Evolutionary conservation across 1,284 basidiomycete species (phyloP), one percentile per base, ranked within the genome.

Genomic region (Neolentinus lepideus): DNA sequence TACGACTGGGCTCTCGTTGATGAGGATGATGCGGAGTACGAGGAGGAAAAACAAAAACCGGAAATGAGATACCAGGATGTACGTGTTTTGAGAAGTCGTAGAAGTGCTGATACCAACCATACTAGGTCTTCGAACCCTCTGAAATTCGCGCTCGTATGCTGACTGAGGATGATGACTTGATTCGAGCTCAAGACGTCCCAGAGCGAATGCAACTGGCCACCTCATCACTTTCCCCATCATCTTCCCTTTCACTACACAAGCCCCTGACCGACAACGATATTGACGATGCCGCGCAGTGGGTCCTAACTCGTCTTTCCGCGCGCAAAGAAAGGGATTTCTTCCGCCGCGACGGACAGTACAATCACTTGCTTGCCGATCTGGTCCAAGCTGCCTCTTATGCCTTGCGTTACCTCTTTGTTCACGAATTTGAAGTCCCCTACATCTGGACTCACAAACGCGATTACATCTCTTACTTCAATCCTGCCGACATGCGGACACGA

Each of bases 131-230:
- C 63, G 97, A 99, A 68, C 97, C 97, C 0, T 92, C 94, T 6
- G 94, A 98, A 76, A 98, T 99, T 66, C 86, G 86, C 60, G 90
- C 88, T 58, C 84, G 92, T 53, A 81, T 95, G 75, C 75, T 99
- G 47, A 98, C 94, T 2, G 93, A 96, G 61, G 94, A 94, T 59
- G 97, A 99, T 69, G 92, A 97, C 65, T 78, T 94, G 54, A 94
- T 98, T 62, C 89, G 94, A 55, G 84, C 81, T 21, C 84, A 85
- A 66, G 97, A 99, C 71, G 85, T 93, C 46, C 97, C 97, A 0
- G 97, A 99, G 70, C 89, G 97, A 51, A 94, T 98, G 84, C 97
- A 99, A 70, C 82, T 99, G 26, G 83, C 88, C 16, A 91, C 88
- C n/a, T 92, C 90, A 25, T 90, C 90, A 0, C 71, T 97, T 22